Evolutionary conservation across 2,329 filamentous ascomycete genomes (phyloP).

Genomic region (Xylaria sp.): DNA sequence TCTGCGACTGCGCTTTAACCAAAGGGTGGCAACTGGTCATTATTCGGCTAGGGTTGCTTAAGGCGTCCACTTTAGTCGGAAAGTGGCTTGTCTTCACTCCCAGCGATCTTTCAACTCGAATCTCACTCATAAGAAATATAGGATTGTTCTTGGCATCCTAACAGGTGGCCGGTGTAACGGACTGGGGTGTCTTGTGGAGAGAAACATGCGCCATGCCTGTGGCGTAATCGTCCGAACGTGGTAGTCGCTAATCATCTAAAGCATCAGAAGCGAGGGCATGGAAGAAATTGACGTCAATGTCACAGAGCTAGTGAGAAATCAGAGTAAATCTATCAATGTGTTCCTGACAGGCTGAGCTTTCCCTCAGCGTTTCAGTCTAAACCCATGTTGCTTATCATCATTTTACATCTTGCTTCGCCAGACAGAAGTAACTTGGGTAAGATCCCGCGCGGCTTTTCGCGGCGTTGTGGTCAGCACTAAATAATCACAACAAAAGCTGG

Average conservation of each 20-base stretch:
- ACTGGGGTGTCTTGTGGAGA: not conserved
- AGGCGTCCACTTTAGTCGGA: not conserved
- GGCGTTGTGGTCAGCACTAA: slow-evolving; percentile 3
- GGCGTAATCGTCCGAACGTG: not conserved
- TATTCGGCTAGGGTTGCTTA: not conserved
- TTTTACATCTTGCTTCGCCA: not conserved
- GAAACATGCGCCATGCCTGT: not conserved
- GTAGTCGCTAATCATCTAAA: too few species aligned
- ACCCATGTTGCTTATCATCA: not conserved
- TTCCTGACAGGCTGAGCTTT: not conserved
- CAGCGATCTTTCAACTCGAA: not conserved
- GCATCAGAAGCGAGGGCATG: not conserved
- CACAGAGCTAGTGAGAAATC: not conserved
- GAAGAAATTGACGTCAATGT: not conserved
- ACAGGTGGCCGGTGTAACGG: not conserved
- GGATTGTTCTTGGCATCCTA: not conserved
- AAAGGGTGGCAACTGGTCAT: not conserved
- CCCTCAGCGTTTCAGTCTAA: not conserved
- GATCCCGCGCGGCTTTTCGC: not conserved
- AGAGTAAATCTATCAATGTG: not conserved
- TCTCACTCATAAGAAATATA: not conserved
- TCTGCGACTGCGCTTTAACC: not conserved
- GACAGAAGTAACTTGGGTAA: not conserved
- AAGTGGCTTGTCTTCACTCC: not conserved
- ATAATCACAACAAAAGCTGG: not conserved